Percentiles rank a stretch among this genome's conserved stretches.
Evolutionary conservation across 2,329 filamentous ascomycete genomes (phyloP).

Genomic region (Ceratocystis ficicola): DNA sequence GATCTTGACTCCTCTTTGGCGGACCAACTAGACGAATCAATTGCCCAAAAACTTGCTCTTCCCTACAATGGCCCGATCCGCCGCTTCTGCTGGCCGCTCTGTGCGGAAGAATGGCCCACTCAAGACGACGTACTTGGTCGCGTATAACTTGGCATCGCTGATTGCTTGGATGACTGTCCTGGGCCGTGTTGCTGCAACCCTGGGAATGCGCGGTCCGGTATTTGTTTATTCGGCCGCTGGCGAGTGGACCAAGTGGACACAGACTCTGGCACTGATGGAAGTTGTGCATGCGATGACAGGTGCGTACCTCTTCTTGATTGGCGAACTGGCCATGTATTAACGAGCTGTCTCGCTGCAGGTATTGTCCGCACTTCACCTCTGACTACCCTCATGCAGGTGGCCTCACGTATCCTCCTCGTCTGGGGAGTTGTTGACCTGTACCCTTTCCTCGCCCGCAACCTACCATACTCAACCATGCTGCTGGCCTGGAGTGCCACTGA

Average conservation of each 20-base stretch:
- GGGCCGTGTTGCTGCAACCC: slow-evolving; percentile 47
- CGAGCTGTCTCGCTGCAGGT: slow-evolving; percentile 37
- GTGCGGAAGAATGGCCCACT: slow-evolving; percentile 25
- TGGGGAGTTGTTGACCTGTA: slow-evolving; percentile 73
- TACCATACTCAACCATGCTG: slow-evolving; percentile 65
- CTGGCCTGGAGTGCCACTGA: slow-evolving; percentile 83
- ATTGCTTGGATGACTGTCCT: slow-evolving; percentile 69
- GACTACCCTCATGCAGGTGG: slow-evolving; percentile 84
- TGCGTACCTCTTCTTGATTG: slow-evolving; percentile 32
- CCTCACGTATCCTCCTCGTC: slow-evolving; percentile 74
- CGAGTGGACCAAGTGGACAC: slow-evolving; percentile 62
- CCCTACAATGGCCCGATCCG: slow-evolving; percentile 9
- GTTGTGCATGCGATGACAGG: slow-evolving; percentile 68
- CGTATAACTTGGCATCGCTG: slow-evolving; percentile 73
- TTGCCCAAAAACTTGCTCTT: background rate
- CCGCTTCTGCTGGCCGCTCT: slow-evolving; percentile 24
- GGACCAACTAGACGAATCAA: background rate
- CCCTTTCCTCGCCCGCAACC: slow-evolving; percentile 48
- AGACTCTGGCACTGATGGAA: slow-evolving; percentile 74
- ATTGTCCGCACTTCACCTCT: slow-evolving; percentile 73
- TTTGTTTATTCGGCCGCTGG: slow-evolving; percentile 51
- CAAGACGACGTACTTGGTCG: slow-evolving; percentile 60
- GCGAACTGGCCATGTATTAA: background rate
- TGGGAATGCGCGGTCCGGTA: slow-evolving; percentile 42
- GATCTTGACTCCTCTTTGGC: background rate